Evolutionary conservation across 306 rosid genomes (phyloP).

Genomic region (Vigna nakashimae): DNA sequence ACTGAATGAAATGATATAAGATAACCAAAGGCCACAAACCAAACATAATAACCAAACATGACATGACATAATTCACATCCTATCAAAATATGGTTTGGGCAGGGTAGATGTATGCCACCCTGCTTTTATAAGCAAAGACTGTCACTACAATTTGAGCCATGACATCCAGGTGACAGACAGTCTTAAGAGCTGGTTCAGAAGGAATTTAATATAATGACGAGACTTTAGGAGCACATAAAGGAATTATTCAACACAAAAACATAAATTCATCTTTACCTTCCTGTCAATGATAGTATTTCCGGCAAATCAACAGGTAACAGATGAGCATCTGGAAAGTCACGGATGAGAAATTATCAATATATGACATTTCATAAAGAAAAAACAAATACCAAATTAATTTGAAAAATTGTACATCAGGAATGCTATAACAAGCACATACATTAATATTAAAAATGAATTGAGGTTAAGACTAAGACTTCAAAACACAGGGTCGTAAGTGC

Average conservation of each 20-base stretch:
- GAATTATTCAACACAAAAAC: slow-evolving; percentile 21
- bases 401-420: background rate
- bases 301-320: slow-evolving; percentile 88
- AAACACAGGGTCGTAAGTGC: too few relatives aligned
- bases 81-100: background rate
- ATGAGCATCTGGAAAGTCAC: slow-evolving; percentile 76
- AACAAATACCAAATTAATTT: background rate
- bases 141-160: background rate
- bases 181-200: slow-evolving; percentile 4
- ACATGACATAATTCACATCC: background rate
- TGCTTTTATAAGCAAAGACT: background rate
- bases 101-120: background rate
- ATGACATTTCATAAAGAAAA: slow-evolving; percentile 1
- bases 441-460: background rate
- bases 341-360: slow-evolving; percentile 24
- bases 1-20: slow-evolving; percentile 59
- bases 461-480: too few relatives aligned
- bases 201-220: slow-evolving; percentile 6
- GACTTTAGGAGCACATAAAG: slow-evolving; percentile 16
- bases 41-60: slow-evolving; percentile 15
- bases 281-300: slow-evolving; percentile 69
- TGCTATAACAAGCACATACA: slow-evolving; percentile 13
- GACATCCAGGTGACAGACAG: background rate
- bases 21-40: slow-evolving; percentile 11
- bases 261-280: slow-evolving; percentile 66